Percentiles rank a stretch among this genome's conserved stretches.
Conservation (phyloP, 2,329 filamentous ascomycete genomes). For the Fusarium lyarnte region DNA sequence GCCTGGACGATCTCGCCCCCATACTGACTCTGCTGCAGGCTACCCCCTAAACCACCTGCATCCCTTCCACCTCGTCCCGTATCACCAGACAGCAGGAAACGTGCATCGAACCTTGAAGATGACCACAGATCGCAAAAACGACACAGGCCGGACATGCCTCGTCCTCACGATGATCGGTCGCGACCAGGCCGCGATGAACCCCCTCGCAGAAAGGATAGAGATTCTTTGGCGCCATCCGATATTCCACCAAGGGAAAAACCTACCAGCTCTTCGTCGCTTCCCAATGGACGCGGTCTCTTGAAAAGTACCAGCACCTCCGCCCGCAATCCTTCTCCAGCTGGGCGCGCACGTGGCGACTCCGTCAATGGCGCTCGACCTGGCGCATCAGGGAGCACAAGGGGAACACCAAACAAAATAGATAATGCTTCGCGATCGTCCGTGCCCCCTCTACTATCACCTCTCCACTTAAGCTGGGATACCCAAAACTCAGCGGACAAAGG, state of each 20-base stretch:
- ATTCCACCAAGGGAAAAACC: conserved; percentile 43
- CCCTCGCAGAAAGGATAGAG: conserved; percentile 46
- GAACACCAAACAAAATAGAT: conserved; percentile 52
- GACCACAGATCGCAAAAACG: conserved; percentile 58
- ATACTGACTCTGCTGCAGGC: conserved; percentile 40
- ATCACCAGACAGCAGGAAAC: conserved; percentile 60
- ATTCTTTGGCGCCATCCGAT: conserved; percentile 44
- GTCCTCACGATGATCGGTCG: conserved; percentile 46
- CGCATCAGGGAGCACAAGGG: conserved; percentile 46
- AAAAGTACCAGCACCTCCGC: conserved; percentile 42
- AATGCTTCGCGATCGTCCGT: conserved; percentile 52
- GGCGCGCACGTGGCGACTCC: conserved; percentile 53
- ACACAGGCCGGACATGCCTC: conserved; percentile 52
- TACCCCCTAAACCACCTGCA: conserved; percentile 51
- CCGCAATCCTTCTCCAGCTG: conserved; percentile 48
- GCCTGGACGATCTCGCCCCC: background rate
- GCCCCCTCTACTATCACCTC: conserved; percentile 63
- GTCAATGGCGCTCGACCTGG: conserved; percentile 55
- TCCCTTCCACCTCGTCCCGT: conserved; percentile 49
- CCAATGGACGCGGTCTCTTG: conserved; percentile 50
- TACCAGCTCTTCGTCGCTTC: conserved; percentile 43
- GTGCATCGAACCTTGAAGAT: conserved; percentile 56
- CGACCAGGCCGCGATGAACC: conserved; percentile 48
- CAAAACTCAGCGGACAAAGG: conserved; percentile 47
- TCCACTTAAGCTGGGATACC: conserved; percentile 58